Evolutionary conservation across 73 alveolate genomes (phyloP).

Genomic region (Stentor coeruleus): DNA sequence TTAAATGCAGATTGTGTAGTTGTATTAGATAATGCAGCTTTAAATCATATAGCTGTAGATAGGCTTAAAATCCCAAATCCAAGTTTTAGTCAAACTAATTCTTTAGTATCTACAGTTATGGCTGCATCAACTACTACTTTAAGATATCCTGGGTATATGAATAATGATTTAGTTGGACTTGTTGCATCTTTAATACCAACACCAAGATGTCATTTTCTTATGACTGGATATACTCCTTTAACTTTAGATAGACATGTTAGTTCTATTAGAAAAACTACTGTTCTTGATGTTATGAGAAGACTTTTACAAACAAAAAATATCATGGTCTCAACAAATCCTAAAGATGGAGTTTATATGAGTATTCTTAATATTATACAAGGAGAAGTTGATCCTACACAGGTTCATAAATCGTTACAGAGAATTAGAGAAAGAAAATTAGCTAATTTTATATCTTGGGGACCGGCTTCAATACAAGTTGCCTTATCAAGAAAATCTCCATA

Average conservation of each 20-base stretch:
- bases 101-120: constrained; percentile 45
- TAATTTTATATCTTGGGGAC: constrained; percentile 99
- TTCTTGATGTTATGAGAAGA: constrained; percentile 96
- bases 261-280: constrained; percentile 97
- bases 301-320: constrained; percentile 97
- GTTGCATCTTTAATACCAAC: constrained; percentile 59
- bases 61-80: constrained; percentile 37
- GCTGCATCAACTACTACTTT: constrained; percentile 41
- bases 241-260: constrained; percentile 22
- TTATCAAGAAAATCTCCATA: constrained; percentile 89
- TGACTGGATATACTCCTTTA: constrained; percentile 47
- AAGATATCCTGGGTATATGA: constrained; percentile 58
- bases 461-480: constrained; percentile 98
- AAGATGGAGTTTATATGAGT: constrained; percentile 92
- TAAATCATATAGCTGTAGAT: constrained; percentile 47
- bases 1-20: constrained; percentile 29
- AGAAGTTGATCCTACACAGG: constrained; percentile 99
- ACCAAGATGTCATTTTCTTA: constrained; percentile 50
- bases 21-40: constrained; percentile 56
- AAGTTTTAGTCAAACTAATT: constrained; percentile 29
- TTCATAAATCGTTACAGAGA: constrained; percentile 96
- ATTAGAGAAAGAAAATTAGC: constrained; percentile 95
- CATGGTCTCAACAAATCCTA: constrained; percentile 89
- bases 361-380: constrained; percentile 98
- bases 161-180: constrained; percentile 48